phyloP scores from a whole-genome alignment of 176 grass and related monocot species.

The Eragrostis nindensis region DNA sequence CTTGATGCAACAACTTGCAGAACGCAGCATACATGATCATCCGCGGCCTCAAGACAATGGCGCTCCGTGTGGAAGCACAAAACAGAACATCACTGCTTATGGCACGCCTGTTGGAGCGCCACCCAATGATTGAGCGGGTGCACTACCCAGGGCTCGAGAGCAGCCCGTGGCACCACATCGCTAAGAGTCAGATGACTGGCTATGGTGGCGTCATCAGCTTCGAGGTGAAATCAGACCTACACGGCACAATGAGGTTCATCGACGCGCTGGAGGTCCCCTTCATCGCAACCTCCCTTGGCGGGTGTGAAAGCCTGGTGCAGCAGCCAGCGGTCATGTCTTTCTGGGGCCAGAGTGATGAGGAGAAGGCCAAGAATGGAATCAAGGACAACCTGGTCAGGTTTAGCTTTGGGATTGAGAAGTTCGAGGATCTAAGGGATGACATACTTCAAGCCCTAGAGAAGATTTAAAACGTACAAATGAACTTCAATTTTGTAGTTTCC shows the following conservation, averaged over 20 bases:
- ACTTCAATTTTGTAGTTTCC: not conserved
- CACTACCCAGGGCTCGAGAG: slow-evolving; percentile 63
- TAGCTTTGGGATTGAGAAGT: slow-evolving; percentile 67
- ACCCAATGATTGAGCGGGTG: slow-evolving; percentile 52
- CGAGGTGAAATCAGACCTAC: slow-evolving; percentile 46
- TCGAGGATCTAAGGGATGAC: slow-evolving; percentile 60
- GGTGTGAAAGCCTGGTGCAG: slow-evolving; percentile 63
- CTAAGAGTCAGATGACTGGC: slow-evolving; percentile 48
- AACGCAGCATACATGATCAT: slow-evolving; percentile 65
- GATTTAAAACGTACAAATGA: slow-evolving; percentile 9
- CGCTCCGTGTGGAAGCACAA: slow-evolving; percentile 52
- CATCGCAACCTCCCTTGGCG: slow-evolving; percentile 59
- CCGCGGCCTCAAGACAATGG: slow-evolving; percentile 64
- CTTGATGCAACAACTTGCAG: slow-evolving; percentile 11
- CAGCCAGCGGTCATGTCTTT: slow-evolving; percentile 74
- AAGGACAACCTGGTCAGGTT: slow-evolving; percentile 61
- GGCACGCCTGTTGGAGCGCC: slow-evolving; percentile 56
- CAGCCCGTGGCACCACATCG: slow-evolving; percentile 56
- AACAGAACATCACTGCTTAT: slow-evolving; percentile 52
- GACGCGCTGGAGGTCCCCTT: slow-evolving; percentile 60
- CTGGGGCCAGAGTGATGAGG: slow-evolving; percentile 15
- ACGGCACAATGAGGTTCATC: slow-evolving; percentile 48
- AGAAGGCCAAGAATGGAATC: slow-evolving; percentile 54
- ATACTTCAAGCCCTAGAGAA: slow-evolving; percentile 58
- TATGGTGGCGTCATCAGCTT: slow-evolving; percentile 59